Percentiles rank a stretch among this genome's conserved stretches.
phyloP scores from a whole-genome alignment of 305 asterid species.

The Fraxinus platypoda region DNA sequence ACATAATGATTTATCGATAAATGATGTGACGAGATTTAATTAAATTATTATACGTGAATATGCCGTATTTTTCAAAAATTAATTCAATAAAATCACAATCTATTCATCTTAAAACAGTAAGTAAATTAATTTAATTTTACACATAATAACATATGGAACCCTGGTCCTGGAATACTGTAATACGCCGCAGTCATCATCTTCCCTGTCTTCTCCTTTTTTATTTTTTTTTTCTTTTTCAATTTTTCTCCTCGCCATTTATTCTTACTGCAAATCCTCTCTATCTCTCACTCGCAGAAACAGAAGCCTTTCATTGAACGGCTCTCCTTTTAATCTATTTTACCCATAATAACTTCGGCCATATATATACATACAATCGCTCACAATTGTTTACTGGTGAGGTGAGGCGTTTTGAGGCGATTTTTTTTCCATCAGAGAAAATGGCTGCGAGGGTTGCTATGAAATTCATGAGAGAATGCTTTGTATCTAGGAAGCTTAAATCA shows the following conservation, averaged over 20 bases:
- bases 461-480: conserved; percentile 41
- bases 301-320: neutral
- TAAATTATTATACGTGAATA: neutral
- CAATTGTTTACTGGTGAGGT: neutral
- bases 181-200: neutral
- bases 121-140: too few species aligned
- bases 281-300: conserved; percentile 1
- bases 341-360: neutral
- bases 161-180: neutral
- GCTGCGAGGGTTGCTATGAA: conserved; percentile 51
- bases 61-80: too few species aligned
- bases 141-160: neutral
- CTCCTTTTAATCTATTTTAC: neutral
- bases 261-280: neutral
- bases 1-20: too few species aligned
- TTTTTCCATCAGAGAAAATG: conserved; percentile 37
- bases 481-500: conserved; percentile 30
- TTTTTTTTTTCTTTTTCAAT: neutral
- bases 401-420: conserved; percentile 18
- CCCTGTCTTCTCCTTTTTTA: neutral
- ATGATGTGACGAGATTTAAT: too few species aligned
- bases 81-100: neutral
- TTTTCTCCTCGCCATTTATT: conserved; percentile 13
- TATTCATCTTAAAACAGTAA: too few species aligned
- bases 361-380: conserved; percentile 7